Conservation (phyloP, 768 basidiomycete genomes). For the Cyclocybe cylindracea region DNA sequence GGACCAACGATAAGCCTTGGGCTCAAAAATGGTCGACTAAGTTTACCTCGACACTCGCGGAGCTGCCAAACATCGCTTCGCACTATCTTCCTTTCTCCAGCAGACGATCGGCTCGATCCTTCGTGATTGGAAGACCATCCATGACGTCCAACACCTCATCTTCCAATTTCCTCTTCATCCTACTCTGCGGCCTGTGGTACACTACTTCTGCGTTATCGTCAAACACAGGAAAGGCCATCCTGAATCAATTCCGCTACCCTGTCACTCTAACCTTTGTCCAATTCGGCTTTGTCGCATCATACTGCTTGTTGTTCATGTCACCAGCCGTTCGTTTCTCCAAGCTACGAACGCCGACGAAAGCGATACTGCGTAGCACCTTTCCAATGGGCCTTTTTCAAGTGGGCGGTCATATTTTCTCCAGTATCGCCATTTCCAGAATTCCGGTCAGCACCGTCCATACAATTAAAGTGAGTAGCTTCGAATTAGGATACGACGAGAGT, state of each 20-base stretch:
- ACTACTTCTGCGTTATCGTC: conserved; percentile 89
- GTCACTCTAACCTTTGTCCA: conserved; percentile 97
- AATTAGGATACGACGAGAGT: neutral
- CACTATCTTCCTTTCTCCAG: conserved; percentile 24
- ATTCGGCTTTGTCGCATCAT: conserved; percentile 90
- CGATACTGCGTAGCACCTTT: conserved; percentile 76
- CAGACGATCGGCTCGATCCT: conserved; percentile 26
- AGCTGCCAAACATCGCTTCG: conserved; percentile 22
- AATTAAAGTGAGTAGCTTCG: conserved; percentile 75
- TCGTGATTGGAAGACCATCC: conserved; percentile 23
- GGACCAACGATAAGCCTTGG: conserved; percentile 34
- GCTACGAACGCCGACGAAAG: conserved; percentile 68
- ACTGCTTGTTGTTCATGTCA: conserved; percentile 84
- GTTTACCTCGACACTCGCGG: conserved; percentile 24
- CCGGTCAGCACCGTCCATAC: conserved; percentile 98
- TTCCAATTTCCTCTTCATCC: conserved; percentile 58
- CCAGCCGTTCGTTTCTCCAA: conserved; percentile 67
- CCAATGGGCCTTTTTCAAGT: conserved; percentile 99
- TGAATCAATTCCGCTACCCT: conserved; percentile 91
- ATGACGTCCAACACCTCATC: conserved; percentile 31
- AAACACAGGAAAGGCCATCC: conserved; percentile 94
- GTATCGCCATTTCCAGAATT: conserved; percentile 94
- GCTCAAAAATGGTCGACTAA: conserved; percentile 23
- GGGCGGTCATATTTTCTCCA: conserved; percentile 96
- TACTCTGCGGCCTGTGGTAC: conserved; percentile 93